phyloP scores from a whole-genome alignment of 108 stramenopile genomes.

The Skeletonema tropicum region DNA sequence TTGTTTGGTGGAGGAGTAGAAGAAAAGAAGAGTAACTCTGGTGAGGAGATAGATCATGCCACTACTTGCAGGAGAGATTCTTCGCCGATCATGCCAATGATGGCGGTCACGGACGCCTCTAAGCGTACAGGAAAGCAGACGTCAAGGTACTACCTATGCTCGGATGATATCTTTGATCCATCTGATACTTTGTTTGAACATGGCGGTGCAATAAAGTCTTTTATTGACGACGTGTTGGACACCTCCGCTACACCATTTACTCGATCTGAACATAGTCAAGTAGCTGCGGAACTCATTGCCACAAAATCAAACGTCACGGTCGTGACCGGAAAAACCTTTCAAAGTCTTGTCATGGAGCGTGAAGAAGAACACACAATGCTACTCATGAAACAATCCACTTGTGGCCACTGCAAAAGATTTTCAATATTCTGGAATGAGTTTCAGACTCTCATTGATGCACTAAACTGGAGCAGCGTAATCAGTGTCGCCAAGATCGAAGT shows the following conservation, averaged over 20 bases:
- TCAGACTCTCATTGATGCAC: slow-evolving; percentile 47
- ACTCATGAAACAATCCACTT: slow-evolving; percentile 59
- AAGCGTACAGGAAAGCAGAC: slow-evolving; percentile 26
- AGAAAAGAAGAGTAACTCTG: background rate
- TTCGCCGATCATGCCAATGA: slow-evolving; percentile 46
- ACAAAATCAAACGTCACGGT: slow-evolving; percentile 34
- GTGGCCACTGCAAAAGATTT: slow-evolving; percentile 86
- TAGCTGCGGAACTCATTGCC: background rate
- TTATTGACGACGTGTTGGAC: slow-evolving; percentile 49
- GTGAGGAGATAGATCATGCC: slow-evolving; percentile 7
- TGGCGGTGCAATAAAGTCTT: slow-evolving; percentile 31
- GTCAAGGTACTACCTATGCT: slow-evolving; percentile 53
- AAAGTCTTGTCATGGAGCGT: slow-evolving; percentile 46
- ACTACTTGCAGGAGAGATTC: background rate
- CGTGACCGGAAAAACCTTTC: slow-evolving; percentile 50
- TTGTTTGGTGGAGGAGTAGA: slow-evolving; percentile 14
- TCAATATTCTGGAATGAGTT: slow-evolving; percentile 69
- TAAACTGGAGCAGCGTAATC: slow-evolving; percentile 59
- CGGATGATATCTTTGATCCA: slow-evolving; percentile 27
- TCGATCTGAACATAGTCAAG: slow-evolving; percentile 23
- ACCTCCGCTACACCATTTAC: slow-evolving; percentile 34
- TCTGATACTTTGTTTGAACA: slow-evolving; percentile 16
- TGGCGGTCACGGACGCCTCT: slow-evolving; percentile 63
- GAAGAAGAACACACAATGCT: slow-evolving; percentile 59
- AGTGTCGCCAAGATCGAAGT: slow-evolving; percentile 64